Percentiles rank a stretch among this genome's conserved stretches.
Evolutionary conservation across 164 flowering plant species (phyloP).

Genomic region (Vitis amurensis): DNA sequence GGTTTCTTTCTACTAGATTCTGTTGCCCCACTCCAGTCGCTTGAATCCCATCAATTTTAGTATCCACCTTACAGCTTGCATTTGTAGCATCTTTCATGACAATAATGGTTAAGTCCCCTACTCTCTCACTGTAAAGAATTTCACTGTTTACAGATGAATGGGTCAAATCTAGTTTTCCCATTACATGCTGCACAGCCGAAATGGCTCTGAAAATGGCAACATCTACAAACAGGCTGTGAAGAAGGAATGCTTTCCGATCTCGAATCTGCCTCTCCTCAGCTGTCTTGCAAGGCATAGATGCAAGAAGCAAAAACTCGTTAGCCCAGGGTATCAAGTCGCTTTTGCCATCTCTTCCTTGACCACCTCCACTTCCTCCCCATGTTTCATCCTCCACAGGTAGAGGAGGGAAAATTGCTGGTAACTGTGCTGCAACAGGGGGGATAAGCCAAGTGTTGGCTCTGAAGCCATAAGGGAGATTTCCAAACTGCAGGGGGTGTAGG

Average conservation of each 20-base stretch:
- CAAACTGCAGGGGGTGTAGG: slow-evolving; percentile 63
- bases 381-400: slow-evolving; percentile 88
- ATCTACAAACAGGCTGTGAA: slow-evolving; percentile 93
- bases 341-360: slow-evolving; percentile 84
- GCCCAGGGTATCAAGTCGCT: slow-evolving; percentile 84
- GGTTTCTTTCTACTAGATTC: slow-evolving; percentile 61
- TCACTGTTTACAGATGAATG: slow-evolving; percentile 24
- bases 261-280: slow-evolving; percentile 91
- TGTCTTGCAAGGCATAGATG: slow-evolving; percentile 96
- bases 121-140: slow-evolving; percentile 45
- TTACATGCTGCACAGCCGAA: slow-evolving; percentile 58
- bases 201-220: slow-evolving; percentile 88
- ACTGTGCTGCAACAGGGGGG: slow-evolving; percentile 77
- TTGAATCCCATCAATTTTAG: slow-evolving; percentile 84
- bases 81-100: slow-evolving; percentile 66
- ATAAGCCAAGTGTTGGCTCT: slow-evolving; percentile 99
- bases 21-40: slow-evolving; percentile 56
- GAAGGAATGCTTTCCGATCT: slow-evolving; percentile 91
- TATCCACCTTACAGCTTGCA: slow-evolving; percentile 89
- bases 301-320: slow-evolving; percentile 63
- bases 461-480: slow-evolving; percentile 96
- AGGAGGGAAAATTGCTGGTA: slow-evolving; percentile 67
- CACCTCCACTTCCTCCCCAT: slow-evolving; percentile 99
- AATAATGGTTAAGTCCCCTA: slow-evolving; percentile 73
- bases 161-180: slow-evolving; percentile 31